Evolutionary conservation across 345 rosid genomes (phyloP), one percentile per base, ranked within the genome.

Genomic region (Aquilaria yunnanensis): DNA sequence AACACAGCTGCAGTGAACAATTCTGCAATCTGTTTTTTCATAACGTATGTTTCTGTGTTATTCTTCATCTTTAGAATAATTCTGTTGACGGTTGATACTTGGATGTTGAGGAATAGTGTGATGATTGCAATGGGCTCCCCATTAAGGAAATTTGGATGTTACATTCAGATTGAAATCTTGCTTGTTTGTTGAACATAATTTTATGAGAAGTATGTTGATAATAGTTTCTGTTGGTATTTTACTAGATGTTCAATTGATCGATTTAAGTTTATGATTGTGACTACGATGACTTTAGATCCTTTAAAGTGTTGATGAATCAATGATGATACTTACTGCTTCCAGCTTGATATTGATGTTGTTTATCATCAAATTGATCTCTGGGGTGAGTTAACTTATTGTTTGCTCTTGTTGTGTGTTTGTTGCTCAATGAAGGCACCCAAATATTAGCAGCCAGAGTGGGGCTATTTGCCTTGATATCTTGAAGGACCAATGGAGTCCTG

Each of bases 401-500:
- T 48, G 34, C 30, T 33, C 31, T 59, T 60, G 5, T 37, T 37
- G 5, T 7, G 29, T 61, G 11, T 32, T 54, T 55, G 16, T 62
- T 52, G 51, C 57, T 59, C 37, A 30, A 51, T 12, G 51, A 67
- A 95, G 99, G 99, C 99, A 95, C 65, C 99, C 99, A 9, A 95
- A 95, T 70, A 89, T 91, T 14, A 95, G 99, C 87, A 91, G 99
- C 66, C 99, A 95, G 72, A 95, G 96, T 62, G 99, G 97, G 23
- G 99, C 97, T 31, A 95, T 91, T 61, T 95, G 99, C 80, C 80
- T 95, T 74, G 99, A 95, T 83, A 77, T 95, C 74, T 76, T 95
- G 84, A 91, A 91, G 78, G 99, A 91, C 61, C 99, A 95, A 49
- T 95, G 99, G 99, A 95, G 99, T 78, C 99, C 99, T 4, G 99